Percentiles rank a stretch among this genome's conserved stretches.
Evolutionary conservation across 2,329 filamentous ascomycete species (phyloP).

Genomic region (Exophiala sideris): DNA sequence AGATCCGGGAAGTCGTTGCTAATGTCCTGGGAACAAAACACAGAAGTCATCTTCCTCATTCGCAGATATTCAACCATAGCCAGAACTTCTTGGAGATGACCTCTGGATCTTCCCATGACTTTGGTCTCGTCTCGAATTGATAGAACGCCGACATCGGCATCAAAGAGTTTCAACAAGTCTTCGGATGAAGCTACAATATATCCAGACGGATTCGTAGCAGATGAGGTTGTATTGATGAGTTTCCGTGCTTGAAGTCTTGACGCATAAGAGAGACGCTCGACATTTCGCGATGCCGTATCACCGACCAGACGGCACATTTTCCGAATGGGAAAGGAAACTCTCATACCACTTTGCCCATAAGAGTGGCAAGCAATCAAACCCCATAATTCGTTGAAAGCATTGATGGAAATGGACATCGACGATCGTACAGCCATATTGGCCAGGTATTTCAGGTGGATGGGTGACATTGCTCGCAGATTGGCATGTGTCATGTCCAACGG

Average conservation of each 20-base stretch:
- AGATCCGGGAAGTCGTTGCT: constrained; percentile 75
- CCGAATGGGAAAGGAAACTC: constrained; percentile 85
- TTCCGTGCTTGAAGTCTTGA: constrained; percentile 81
- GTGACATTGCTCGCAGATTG: constrained; percentile 84
- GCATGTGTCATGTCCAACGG: constrained; percentile 81
- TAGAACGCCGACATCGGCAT: constrained; percentile 80
- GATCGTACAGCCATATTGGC: constrained; percentile 87
- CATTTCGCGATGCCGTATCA: constrained; percentile 80
- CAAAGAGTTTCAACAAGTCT: constrained; percentile 76
- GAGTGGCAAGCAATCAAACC: constrained; percentile 82
- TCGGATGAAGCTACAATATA: constrained; percentile 90
- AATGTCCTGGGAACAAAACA: constrained; percentile 75
- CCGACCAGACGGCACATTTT: constrained; percentile 89
- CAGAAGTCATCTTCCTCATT: constrained; percentile 69
- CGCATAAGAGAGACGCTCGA: constrained; percentile 82
- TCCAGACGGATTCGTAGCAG: constrained; percentile 75
- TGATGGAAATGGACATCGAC: constrained; percentile 92
- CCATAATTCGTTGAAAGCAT: constrained; percentile 81
- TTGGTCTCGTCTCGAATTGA: constrained; percentile 89
- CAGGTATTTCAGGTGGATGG: constrained; percentile 84
- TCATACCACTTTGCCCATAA: constrained; percentile 74
- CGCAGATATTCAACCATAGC: constrained; percentile 82
- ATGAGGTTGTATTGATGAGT: constrained; percentile 79
- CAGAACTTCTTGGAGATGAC: constrained; percentile 76
- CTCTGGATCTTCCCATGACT: constrained; percentile 65